Evolutionary conservation across 2,329 filamentous ascomycete genomes (phyloP).

Genomic region (Neoarthrinium moseri): DNA sequence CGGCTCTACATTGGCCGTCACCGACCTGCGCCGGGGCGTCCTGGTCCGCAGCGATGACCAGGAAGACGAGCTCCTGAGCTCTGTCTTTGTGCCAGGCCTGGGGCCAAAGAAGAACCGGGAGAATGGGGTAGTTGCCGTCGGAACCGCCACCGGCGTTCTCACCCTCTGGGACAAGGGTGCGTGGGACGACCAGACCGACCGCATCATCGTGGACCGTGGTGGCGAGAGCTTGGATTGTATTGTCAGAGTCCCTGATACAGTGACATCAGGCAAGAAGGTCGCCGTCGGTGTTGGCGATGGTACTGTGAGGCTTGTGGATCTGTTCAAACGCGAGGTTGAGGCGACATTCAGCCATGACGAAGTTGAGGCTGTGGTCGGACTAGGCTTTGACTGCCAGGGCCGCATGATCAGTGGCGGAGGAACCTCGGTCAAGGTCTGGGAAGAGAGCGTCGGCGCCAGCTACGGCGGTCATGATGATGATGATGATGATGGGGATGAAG

Average conservation of each 20-base stretch:
- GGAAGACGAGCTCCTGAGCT: constrained; percentile 87
- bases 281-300: constrained; percentile 83
- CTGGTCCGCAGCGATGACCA: constrained; percentile 90
- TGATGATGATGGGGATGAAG: constrained; percentile 38
- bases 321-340: constrained; percentile 72
- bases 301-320: constrained; percentile 70
- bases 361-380: constrained; percentile 76
- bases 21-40: constrained; percentile 83
- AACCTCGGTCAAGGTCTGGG: constrained; percentile 85
- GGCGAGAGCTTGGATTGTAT: constrained; percentile 83
- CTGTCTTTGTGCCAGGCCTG: constrained; percentile 74
- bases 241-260: constrained; percentile 65
- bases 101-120: constrained; percentile 63
- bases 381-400: constrained; percentile 82
- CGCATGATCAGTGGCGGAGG: constrained; percentile 90
- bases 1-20: constrained; percentile 85
- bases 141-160: constrained; percentile 73
- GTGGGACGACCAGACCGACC: constrained; percentile 94
- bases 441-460: constrained; percentile 56
- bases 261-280: constrained; percentile 70
- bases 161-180: constrained; percentile 92
- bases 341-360: constrained; percentile 71
- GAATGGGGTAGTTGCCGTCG: constrained; percentile 75
- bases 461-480: constrained; percentile 42
- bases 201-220: constrained; percentile 72